Conservation (phyloP, 2,329 filamentous ascomycete species). For the Diplodia intermedia region DNA sequence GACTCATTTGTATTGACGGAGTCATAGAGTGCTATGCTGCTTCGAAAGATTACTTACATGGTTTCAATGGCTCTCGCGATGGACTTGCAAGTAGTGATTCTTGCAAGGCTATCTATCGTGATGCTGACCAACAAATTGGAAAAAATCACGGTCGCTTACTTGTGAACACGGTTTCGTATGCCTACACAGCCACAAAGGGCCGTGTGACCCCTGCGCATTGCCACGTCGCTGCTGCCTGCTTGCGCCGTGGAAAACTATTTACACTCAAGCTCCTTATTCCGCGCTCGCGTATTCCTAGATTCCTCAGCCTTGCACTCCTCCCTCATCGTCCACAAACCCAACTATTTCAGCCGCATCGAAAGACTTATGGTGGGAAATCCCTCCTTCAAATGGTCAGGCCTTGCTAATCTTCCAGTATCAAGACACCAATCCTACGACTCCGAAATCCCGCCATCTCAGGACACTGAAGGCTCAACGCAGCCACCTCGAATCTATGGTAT, state of each 20-base stretch:
- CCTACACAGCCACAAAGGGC: neutral
- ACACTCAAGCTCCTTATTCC: neutral
- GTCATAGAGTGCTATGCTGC: neutral
- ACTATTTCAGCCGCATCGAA: neutral
- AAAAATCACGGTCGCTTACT: neutral
- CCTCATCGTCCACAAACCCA: neutral
- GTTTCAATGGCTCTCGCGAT: no score
- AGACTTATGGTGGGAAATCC: neutral
- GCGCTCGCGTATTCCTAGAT: neutral
- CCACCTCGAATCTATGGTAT: no score
- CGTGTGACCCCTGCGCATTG: neutral
- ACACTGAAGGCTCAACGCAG: no score
- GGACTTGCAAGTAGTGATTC: neutral
- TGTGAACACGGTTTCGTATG: neutral
- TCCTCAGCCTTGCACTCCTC: neutral
- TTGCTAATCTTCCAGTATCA: neutral
- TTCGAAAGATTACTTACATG: no score
- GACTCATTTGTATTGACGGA: neutral
- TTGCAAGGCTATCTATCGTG: neutral
- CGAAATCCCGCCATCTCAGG: no score
- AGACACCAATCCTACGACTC: no score
- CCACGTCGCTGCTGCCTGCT: neutral
- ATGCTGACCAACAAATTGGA: neutral
- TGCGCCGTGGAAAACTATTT: no score
- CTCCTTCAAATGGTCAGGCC: no score